phyloP scores from a whole-genome alignment of 1,139 yeast species.

The Debaryomycetaceae sp. region DNA sequence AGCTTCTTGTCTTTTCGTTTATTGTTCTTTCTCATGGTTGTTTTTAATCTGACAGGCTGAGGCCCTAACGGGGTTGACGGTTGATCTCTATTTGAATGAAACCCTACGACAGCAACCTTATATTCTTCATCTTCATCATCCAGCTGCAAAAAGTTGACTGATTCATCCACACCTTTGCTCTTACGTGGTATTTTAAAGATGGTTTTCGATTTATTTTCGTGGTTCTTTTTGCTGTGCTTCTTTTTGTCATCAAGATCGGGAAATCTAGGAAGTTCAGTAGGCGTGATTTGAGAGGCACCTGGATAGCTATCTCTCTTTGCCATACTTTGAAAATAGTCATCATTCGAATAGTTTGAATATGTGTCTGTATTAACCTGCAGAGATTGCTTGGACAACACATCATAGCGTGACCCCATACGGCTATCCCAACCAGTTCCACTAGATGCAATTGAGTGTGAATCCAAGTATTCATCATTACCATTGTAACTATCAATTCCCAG shows the following conservation, averaged over 20 bases:
- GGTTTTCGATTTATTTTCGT: constrained; percentile 4
- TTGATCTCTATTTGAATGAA: constrained; percentile 7
- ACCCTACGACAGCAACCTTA: constrained; percentile 3
- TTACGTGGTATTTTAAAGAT: constrained; percentile 15
- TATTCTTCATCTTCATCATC: constrained; percentile 13
- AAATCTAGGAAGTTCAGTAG: constrained; percentile 23
- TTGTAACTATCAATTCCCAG: neutral
- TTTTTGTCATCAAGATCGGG: constrained; percentile 19
- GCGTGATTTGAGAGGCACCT: neutral
- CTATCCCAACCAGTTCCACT: neutral
- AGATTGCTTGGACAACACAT: neutral
- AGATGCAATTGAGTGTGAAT: neutral
- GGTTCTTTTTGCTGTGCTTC: constrained; percentile 4
- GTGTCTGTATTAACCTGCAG: neutral
- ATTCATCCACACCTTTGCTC: constrained; percentile 14
- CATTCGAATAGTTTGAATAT: neutral
- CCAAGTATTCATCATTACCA: neutral
- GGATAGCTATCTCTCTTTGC: neutral
- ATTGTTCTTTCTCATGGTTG: constrained; percentile 67
- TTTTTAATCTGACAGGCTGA: constrained; percentile 46
- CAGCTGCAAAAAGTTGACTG: constrained; percentile 13
- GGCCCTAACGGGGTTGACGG: constrained; percentile 14
- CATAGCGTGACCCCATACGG: neutral
- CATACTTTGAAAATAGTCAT: neutral
- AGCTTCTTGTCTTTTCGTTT: constrained; percentile 39